Conservation (phyloP, 768 basidiomycete genomes). For the Chalciporus pseudorubinellus region DNA sequence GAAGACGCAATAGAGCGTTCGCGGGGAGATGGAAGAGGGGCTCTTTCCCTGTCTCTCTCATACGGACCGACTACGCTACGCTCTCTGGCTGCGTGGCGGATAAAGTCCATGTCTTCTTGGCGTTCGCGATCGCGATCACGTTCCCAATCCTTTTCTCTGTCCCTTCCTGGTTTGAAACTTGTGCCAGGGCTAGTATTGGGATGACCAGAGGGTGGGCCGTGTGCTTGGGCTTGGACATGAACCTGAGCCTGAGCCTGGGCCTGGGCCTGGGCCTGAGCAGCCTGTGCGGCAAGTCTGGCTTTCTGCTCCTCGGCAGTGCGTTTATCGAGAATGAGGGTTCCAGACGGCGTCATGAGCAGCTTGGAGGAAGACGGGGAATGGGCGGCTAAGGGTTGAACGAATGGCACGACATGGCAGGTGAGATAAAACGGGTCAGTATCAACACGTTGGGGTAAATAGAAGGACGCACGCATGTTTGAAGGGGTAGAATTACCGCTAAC, state of each 20-base stretch:
- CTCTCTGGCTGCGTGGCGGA: conserved; percentile 25
- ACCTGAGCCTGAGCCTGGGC: conserved; percentile 12
- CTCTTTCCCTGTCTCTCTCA: conserved; percentile 29
- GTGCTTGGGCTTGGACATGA: conserved; percentile 12
- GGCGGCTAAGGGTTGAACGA: conserved; percentile 14
- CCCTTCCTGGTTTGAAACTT: conserved; percentile 23
- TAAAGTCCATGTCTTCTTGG: conserved; percentile 28
- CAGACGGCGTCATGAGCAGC: conserved; percentile 24
- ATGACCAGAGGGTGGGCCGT: conserved; percentile 16
- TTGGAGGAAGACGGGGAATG: conserved; percentile 29
- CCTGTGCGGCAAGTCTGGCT: conserved; percentile 20
- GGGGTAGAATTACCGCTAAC: conserved; percentile 24
- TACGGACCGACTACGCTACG: conserved; percentile 18
- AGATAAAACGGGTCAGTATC: conserved; percentile 6
- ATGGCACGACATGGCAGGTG: neutral
- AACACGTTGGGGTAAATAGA: neutral
- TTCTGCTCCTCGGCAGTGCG: conserved; percentile 32
- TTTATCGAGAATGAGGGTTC: conserved; percentile 30
- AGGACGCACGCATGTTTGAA: conserved; percentile 24
- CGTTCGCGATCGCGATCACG: conserved; percentile 29
- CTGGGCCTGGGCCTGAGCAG: conserved; percentile 11
- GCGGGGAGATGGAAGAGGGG: conserved; percentile 22
- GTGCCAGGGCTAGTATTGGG: conserved; percentile 22
- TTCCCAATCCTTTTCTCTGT: conserved; percentile 29
- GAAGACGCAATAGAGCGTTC: conserved; percentile 21